A percentile compares a stretch with the other conserved stretches of the same genome.
These are phyloP conservation scores for Populus hybrid DNA, from an alignment of 441 rosid genomes.

Conservation along the genomic window DNA sequence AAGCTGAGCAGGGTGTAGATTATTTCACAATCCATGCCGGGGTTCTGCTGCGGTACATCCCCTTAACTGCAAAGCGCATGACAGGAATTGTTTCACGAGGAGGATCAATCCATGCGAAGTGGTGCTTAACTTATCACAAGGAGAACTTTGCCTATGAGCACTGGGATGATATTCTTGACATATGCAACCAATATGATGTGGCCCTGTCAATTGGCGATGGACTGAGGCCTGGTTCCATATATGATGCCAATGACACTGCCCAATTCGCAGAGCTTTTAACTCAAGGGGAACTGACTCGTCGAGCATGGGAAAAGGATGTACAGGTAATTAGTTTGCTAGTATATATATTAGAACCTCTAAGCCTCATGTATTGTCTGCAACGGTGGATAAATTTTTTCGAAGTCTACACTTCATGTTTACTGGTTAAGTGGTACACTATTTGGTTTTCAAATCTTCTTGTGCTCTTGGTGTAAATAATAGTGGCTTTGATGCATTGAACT, in stretches of 20 bases:
- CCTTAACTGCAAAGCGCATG: constrained; percentile 90
- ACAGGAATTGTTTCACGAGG: constrained; percentile 96
- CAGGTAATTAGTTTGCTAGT: constrained; percentile 50
- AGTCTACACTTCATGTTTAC: background rate
- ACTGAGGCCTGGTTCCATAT: constrained; percentile 90
- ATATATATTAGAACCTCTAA: background rate
- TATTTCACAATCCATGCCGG: constrained; percentile 98
- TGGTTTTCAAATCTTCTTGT: background rate
- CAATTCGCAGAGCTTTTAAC: constrained; percentile 98
- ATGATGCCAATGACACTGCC: constrained; percentile 96
- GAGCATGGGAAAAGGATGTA: constrained; percentile 99
- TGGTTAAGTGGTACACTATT: background rate
- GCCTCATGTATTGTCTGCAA: background rate
- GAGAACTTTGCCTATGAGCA: constrained; percentile 98
- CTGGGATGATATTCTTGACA: constrained; percentile 96
- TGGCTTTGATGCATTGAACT: background rate
- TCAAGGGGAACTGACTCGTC: constrained; percentile 93
- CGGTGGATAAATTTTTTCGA: background rate
- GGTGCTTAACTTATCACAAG: constrained; percentile 93
- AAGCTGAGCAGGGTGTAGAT: constrained; percentile 98
- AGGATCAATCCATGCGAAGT: constrained; percentile 95
- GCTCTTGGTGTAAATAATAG: background rate
- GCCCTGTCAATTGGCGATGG: constrained; percentile 98
- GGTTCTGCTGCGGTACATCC: constrained; percentile 82
- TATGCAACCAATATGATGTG: constrained; percentile 92